A percentile compares a stretch with the other conserved stretches of the same genome.
Evolutionary conservation across 139 green algal genomes (phyloP).

Genomic region (Tetraselmis striata): DNA sequence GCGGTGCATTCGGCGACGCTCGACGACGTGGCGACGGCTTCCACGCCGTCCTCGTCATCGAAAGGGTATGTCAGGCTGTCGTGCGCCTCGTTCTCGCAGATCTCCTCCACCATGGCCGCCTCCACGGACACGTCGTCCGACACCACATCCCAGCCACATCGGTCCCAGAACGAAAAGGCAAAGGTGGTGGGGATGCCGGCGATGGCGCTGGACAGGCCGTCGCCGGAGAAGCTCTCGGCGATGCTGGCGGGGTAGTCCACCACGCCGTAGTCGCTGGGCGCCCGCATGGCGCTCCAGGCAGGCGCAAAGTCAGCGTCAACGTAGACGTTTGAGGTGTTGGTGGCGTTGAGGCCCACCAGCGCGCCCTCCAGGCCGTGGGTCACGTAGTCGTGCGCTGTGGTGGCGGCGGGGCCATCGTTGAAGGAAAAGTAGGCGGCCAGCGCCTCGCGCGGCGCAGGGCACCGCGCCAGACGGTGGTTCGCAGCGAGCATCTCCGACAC

Average conservation of each 20-base stretch:
- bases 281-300: not conserved
- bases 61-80: conserved; percentile 3
- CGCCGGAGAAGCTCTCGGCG: not conserved
- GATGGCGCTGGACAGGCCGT: conserved; percentile 4
- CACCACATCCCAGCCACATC: conserved; percentile 9
- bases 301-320: not conserved
- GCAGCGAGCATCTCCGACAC: not conserved
- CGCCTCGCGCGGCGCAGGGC: not conserved
- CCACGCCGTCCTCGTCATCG: not conserved
- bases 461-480: not conserved
- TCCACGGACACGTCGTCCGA: not conserved
- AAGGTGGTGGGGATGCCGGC: conserved; percentile 5
- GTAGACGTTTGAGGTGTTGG: not conserved
- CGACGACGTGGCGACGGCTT: not conserved
- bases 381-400: conserved; percentile 13
- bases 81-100: conserved; percentile 1
- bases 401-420: conserved; percentile 8
- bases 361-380: not conserved
- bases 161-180: conserved; percentile 7
- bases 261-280: not conserved
- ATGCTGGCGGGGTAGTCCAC: not conserved
- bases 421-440: conserved; percentile 10
- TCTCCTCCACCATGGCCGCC: not conserved
- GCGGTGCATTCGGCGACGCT: not conserved
- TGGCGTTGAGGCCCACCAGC: conserved; percentile 1